Conservation (phyloP, 352 stramenopile species). For the Phytopythium boreale region DNA sequence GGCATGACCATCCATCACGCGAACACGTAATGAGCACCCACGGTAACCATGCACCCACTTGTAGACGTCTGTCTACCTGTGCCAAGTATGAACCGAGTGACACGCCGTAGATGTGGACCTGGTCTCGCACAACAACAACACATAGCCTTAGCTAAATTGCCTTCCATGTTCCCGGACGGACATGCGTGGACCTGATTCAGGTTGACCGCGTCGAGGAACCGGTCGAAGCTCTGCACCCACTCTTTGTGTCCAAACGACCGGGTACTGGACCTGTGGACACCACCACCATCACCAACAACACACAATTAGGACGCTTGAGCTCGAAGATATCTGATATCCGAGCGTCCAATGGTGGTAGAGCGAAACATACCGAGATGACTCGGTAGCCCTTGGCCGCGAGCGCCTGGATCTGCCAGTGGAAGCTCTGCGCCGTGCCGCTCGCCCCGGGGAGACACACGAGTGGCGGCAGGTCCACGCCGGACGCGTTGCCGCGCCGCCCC, state of each 20-base stretch:
- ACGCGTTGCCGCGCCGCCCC: conserved; percentile 29
- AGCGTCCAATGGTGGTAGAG: not conserved
- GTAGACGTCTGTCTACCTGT: too few relatives aligned
- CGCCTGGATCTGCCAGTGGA: conserved; percentile 52
- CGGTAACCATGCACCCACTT: too few relatives aligned
- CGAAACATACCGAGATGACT: conserved; percentile 43
- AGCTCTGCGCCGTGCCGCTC: conserved; percentile 46
- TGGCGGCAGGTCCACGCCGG: conserved; percentile 19
- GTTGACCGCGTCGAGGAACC: conserved; percentile 66
- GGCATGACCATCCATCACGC: not conserved
- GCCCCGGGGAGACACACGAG: conserved; percentile 67
- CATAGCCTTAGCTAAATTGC: too few relatives aligned
- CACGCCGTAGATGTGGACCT: conserved; percentile 70
- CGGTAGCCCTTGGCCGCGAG: conserved; percentile 61
- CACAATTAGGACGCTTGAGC: not conserved
- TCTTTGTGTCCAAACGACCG: conserved; percentile 80
- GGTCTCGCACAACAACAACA: not conserved
- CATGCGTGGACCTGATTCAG: conserved; percentile 23
- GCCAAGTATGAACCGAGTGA: conserved; percentile 68
- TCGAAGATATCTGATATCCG: too few relatives aligned
- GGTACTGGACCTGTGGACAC: conserved; percentile 64
- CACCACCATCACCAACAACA: not conserved
- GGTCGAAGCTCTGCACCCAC: conserved; percentile 80
- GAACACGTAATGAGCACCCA: not conserved
- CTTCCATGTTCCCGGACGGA: too few relatives aligned